These are phyloP conservation scores for Geranomyces michiganensis DNA, from an alignment of 192 early-diverging fungal genomes.

Conservation along the genomic window DNA sequence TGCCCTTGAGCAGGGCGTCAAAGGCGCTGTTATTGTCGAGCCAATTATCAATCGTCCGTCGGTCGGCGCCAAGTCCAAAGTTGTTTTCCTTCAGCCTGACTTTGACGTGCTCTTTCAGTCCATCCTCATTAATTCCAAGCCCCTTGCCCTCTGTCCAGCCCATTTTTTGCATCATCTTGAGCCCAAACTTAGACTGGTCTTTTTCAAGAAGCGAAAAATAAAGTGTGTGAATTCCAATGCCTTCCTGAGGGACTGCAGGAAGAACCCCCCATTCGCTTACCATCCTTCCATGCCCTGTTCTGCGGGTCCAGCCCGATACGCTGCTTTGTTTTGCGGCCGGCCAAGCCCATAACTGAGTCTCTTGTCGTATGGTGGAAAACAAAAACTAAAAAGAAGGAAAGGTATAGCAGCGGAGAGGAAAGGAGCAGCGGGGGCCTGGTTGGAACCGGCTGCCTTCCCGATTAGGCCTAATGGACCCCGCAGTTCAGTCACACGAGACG, in stretches of 20 bases:
- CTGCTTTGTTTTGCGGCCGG: slow-evolving; percentile 72
- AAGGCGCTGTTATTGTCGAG: slow-evolving; percentile 90
- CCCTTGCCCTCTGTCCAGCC: slow-evolving; percentile 95
- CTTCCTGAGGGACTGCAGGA: not conserved
- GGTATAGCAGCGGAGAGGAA: no score
- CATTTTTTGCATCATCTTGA: slow-evolving; percentile 92
- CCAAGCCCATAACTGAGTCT: slow-evolving; percentile 85
- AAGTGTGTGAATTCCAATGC: not conserved
- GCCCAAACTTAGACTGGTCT: slow-evolving; percentile 85
- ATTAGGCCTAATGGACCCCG: no score
- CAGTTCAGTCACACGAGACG: no score
- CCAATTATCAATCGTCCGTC: slow-evolving; percentile 91
- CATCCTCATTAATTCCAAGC: slow-evolving; percentile 85
- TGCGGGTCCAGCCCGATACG: slow-evolving; percentile 87
- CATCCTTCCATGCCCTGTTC: slow-evolving; percentile 87
- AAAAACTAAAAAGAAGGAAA: no score
- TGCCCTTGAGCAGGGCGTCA: slow-evolving; percentile 72
- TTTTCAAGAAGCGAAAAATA: not conserved
- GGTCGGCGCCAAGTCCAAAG: slow-evolving; percentile 87
- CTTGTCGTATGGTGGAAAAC: no score
- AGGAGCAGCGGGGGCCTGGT: no score
- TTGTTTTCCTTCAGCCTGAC: slow-evolving; percentile 84
- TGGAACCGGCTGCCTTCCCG: no score
- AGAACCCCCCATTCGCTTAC: slow-evolving; percentile 39
- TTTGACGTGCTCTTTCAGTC: slow-evolving; percentile 82